Evolutionary conservation across 2,329 filamentous ascomycete genomes (phyloP), one percentile per base, ranked within the genome.

Genomic region (Aphanocladium album): DNA sequence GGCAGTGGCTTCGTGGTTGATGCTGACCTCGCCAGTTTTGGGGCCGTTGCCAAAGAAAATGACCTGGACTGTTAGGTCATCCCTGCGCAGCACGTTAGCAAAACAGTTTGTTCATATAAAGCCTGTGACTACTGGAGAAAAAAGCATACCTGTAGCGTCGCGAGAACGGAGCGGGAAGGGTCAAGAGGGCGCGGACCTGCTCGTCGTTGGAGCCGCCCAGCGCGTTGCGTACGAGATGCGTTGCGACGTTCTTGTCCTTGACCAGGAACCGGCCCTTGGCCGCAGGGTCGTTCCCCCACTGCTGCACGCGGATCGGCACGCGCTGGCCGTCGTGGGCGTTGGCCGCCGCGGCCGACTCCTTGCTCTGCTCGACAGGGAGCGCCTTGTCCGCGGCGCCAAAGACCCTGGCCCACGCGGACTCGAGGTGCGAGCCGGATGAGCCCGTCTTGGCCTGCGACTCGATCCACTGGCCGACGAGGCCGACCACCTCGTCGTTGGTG

Each of bases 401-500:
- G 62, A 87, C 75, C 71, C 81, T 86, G 68, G 77, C 86, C 89
- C 90, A 95, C 3, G 77, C 82, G 75, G 77, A 76, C 68, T 88
- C 83, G 59, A 95, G 79, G 81, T 90, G 91, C 2, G 88, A 87
- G 62, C 74, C 79, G 76, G 3, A 74, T 72, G 3, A 74, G 72
- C 54, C 72, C 76, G 61, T 70, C 69, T 70, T 54, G 39, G 79
- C 77, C 72, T 97, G 89, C 23, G 85, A 86, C 73, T 99, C 95
- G 52, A 99, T 86, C 95, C 95, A 99, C 74, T 96, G 91, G 17
- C 93, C 96, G 5, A 99, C 95, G 2, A 99, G 84, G 0, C 95
- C 95, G 55, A 99, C 90, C 1, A 97, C 95, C 78, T 99, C 95
- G 72, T 99, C 95, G 69, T 98, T 99, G 52, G 91, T 97, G 63